A percentile compares a stretch with the other conserved stretches of the same genome.
phyloP scores from a whole-genome alignment of 257 asterid species.

The Capsicum pubescens region DNA sequence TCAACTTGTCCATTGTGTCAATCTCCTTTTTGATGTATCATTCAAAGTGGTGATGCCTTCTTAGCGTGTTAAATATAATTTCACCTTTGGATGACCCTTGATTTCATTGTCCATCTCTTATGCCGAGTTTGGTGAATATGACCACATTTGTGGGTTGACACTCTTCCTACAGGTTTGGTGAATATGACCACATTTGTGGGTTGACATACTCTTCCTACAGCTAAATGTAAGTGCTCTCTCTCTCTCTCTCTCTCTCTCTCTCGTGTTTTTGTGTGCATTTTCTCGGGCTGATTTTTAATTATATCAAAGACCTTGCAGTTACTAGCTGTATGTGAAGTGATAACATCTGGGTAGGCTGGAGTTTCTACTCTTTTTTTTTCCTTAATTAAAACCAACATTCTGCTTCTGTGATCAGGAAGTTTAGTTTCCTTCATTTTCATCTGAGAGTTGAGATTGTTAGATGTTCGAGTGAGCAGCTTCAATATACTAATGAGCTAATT shows the following conservation, averaged over 20 bases:
- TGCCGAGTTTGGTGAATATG: constrained; percentile 20
- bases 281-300: neutral
- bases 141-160: neutral
- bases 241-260: neutral
- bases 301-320: neutral
- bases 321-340: neutral
- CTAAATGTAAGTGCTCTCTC: constrained; percentile 1
- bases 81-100: constrained; percentile 20
- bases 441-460: neutral
- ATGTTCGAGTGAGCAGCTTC: neutral
- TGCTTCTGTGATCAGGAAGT: constrained; percentile 4
- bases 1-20: constrained; percentile 98
- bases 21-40: constrained; percentile 77
- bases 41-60: neutral
- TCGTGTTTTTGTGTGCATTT: too few relatives aligned
- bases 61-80: neutral
- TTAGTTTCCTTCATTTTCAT: constrained; percentile 1
- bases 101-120: neutral
- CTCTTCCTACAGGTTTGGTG: constrained; percentile 20
- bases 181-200: neutral
- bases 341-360: neutral
- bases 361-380: neutral
- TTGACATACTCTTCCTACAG: constrained; percentile 21
- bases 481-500: neutral
- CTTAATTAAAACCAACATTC: neutral